These are phyloP conservation scores for Botrytis galanthina DNA, from an alignment of 2,329 filamentous ascomycete genomes.

Conservation along the genomic window DNA sequence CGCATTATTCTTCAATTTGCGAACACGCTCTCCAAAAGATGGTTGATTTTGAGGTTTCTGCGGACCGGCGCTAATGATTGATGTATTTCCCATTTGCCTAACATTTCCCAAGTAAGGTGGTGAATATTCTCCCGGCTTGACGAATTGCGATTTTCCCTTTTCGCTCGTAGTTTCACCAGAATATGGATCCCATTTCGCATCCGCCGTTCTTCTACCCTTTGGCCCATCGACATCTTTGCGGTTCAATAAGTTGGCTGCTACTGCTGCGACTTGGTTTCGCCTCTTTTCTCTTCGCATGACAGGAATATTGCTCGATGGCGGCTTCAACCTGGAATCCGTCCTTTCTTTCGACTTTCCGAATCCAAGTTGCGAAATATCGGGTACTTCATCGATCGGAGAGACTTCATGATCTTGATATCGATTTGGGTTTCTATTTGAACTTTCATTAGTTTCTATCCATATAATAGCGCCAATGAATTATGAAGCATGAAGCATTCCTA, in stretches of 20 bases:
- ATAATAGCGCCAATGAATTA: neutral
- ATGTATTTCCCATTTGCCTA: conserved; percentile 28
- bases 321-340: conserved; percentile 21
- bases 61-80: conserved; percentile 33
- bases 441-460: neutral
- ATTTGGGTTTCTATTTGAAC: conserved; percentile 27
- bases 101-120: conserved; percentile 30
- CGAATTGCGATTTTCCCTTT: conserved; percentile 54
- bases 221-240: conserved; percentile 31
- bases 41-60: conserved; percentile 35
- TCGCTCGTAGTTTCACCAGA: conserved; percentile 62
- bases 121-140: conserved; percentile 52
- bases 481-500: neutral
- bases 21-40: conserved; percentile 48
- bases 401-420: conserved; percentile 36
- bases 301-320: conserved; percentile 36
- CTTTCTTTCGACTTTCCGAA: conserved; percentile 20
- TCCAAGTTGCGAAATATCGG: conserved; percentile 30
- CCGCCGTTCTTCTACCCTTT: conserved; percentile 35
- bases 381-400: conserved; percentile 44
- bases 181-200: conserved; percentile 62
- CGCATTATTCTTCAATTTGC: conserved; percentile 41
- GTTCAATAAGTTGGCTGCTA: conserved; percentile 30
- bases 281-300: conserved; percentile 36
- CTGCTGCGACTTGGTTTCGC: conserved; percentile 33